Base-by-base conservation (phyloP, 2,329 filamentous ascomycete genomes). In the Grosmannia penicillata region DNA sequence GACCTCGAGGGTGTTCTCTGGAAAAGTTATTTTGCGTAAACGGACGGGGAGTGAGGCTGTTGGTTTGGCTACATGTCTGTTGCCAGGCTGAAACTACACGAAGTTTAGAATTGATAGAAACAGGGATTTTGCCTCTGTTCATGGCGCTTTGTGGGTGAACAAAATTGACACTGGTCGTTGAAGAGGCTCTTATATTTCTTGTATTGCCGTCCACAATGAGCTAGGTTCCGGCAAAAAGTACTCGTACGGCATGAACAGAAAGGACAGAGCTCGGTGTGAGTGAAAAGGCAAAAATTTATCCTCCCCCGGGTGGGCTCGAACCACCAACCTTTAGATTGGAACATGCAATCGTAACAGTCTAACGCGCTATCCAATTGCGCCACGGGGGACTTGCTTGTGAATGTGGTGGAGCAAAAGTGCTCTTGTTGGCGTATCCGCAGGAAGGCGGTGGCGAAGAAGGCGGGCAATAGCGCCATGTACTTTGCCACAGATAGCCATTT, bases 21-120 rank as follows among this genome's bases (percentile, higher is more conserved):
- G 91, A 98, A 98, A 78, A 96, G 89, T 58, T 98, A 98, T 56
- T 98, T 98, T 65, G 93, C 87, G 29, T 94, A 15, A 32, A 17
- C 8, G 21, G 9, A 10, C 21, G n/a, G 29, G 31, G 19, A 33
- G 21, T n/a, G n/a, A n/a, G n/a, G n/a, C n/a, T n/a, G n/a, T n/a
- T n/a, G n/a, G n/a, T n/a, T n/a, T n/a, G n/a, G n/a, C n/a, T n/a
- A n/a, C n/a, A n/a, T n/a, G n/a, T n/a, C n/a, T n/a, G n/a, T n/a
- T n/a, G n/a, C n/a, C n/a, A n/a, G n/a, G n/a, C n/a, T n/a, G n/a
- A n/a, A n/a, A n/a, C n/a, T n/a, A n/a, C n/a, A n/a, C n/a, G n/a
- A n/a, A n/a, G n/a, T n/a, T n/a, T n/a, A n/a, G n/a, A n/a, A n/a
- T n/a, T n/a, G n/a, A n/a, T n/a, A n/a, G n/a, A n/a, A n/a, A n/a